These are phyloP conservation scores for Neophaeococcomyces mojaviensis DNA, from an alignment of 2,329 filamentous ascomycete genomes.

Conservation along the genomic window DNA sequence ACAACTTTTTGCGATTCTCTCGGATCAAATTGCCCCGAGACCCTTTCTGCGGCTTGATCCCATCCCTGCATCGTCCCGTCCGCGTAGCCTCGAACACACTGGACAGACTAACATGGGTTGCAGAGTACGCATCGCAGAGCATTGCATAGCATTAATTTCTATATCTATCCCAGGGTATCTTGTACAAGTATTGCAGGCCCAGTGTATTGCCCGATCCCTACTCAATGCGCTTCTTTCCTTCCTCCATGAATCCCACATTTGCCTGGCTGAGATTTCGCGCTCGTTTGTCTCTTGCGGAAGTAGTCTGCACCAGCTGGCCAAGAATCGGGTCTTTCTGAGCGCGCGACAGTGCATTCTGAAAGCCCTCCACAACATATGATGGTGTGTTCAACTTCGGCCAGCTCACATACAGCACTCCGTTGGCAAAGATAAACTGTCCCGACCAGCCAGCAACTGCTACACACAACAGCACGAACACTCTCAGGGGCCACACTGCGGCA, in stretches of 20 bases:
- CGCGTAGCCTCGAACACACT: no score
- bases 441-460: slow-evolving; percentile 62
- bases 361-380: slow-evolving; percentile 77
- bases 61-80: no score
- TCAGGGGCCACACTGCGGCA: slow-evolving; percentile 69
- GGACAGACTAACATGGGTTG: no score
- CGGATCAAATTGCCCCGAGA: background rate
- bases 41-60: no score
- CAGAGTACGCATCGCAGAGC: no score
- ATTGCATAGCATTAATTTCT: no score
- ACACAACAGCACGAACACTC: slow-evolving; percentile 76
- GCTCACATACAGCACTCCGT: slow-evolving; percentile 95
- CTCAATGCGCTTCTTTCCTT: slow-evolving; percentile 98
- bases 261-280: slow-evolving; percentile 78
- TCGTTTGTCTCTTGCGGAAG: slow-evolving; percentile 48
- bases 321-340: slow-evolving; percentile 76
- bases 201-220: slow-evolving; percentile 30
- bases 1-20: background rate
- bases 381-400: slow-evolving; percentile 95
- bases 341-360: slow-evolving; percentile 75
- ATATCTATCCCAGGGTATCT: no score
- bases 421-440: slow-evolving; percentile 66
- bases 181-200: background rate
- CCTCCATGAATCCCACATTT: slow-evolving; percentile 76
- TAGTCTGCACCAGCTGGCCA: slow-evolving; percentile 58